Evolutionary conservation across 306 rosid genomes (phyloP).

Genomic region (Mucuna pruriens): DNA sequence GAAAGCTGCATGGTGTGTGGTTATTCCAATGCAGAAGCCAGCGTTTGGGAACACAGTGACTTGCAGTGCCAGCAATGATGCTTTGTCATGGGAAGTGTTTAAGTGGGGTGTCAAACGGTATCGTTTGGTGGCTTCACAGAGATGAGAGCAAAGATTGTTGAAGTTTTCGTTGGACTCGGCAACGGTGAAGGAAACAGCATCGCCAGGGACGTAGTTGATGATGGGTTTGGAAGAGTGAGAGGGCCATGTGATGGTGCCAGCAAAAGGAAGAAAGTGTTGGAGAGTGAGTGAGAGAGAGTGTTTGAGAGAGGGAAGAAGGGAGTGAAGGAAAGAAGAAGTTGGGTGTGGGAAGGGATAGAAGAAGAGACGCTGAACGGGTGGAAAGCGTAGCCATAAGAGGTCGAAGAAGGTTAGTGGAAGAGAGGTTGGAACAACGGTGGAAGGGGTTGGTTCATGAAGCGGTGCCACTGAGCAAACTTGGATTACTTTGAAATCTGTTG

Average conservation of each 20-base stretch:
- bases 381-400: background rate
- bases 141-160: background rate
- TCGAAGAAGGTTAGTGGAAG: background rate
- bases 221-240: slow-evolving; percentile 8
- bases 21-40: slow-evolving; percentile 39
- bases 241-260: slow-evolving; percentile 39
- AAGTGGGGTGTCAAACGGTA: slow-evolving; percentile 7
- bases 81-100: slow-evolving; percentile 18
- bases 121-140: background rate
- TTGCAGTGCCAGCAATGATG: slow-evolving; percentile 26
- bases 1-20: slow-evolving; percentile 41
- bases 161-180: slow-evolving; percentile 37
- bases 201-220: background rate
- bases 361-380: background rate
- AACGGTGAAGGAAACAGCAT: slow-evolving; percentile 35
- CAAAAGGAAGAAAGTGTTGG: slow-evolving; percentile 39
- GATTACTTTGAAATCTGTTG: background rate
- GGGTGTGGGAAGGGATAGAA: slow-evolving; percentile 11
- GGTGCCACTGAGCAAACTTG: background rate
- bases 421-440: background rate
- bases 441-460: background rate
- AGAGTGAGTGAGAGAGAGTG: slow-evolving; percentile 42
- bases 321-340: slow-evolving; percentile 12
- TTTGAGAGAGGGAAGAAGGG: slow-evolving; percentile 40
- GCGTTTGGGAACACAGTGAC: slow-evolving; percentile 34